Percentiles rank a stretch among this genome's conserved stretches.
These are phyloP conservation scores for Mortierella sp. DNA, from an alignment of 371 early-diverging fungal genomes.

Conservation along the genomic window DNA sequence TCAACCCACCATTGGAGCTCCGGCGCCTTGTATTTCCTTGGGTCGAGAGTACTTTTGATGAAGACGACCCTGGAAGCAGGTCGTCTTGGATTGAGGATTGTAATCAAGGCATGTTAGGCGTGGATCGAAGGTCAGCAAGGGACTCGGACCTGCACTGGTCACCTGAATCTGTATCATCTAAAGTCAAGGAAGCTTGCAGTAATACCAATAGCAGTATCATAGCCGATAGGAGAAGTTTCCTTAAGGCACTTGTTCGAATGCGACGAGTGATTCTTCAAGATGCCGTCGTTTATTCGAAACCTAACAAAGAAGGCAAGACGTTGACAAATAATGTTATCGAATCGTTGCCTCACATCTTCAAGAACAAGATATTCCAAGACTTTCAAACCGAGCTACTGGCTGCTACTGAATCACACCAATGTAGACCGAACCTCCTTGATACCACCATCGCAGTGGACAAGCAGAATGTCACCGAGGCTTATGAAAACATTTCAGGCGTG, in stretches of 20 bases:
- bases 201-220: background rate
- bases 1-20: conserved; percentile 21
- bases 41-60: conserved; percentile 22
- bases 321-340: conserved; percentile 15
- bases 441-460: conserved; percentile 1
- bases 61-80: conserved; percentile 4
- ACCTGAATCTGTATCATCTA: background rate
- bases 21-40: conserved; percentile 37
- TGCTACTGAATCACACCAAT: conserved; percentile 5
- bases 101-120: conserved; percentile 22
- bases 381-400: conserved; percentile 14
- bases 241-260: conserved; percentile 34
- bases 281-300: conserved; percentile 17
- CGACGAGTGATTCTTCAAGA: conserved; percentile 38
- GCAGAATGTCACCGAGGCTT: too few species aligned
- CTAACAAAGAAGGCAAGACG: background rate
- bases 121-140: background rate
- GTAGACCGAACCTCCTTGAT: background rate
- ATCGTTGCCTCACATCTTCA: conserved; percentile 20
- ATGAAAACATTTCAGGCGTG: too few species aligned
- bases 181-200: background rate
- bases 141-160: conserved; percentile 12
- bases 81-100: conserved; percentile 17
- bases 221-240: conserved; percentile 17
- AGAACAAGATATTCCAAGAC: conserved; percentile 6